These are phyloP conservation scores for Carex sylvatica DNA, from an alignment of 202 grass and related monocot genomes.

Conservation along the genomic window DNA sequence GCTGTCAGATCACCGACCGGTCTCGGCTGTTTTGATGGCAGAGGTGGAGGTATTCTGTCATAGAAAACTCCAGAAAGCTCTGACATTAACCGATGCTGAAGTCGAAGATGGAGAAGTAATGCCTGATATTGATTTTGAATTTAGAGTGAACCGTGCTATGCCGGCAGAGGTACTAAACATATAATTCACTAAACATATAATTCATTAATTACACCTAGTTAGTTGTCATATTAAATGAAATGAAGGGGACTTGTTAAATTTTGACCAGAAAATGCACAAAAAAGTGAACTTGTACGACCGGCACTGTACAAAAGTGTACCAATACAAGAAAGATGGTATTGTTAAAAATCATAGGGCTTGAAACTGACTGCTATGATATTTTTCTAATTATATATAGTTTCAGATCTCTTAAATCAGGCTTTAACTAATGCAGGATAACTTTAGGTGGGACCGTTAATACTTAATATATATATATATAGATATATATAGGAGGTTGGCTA, in stretches of 20 bases:
- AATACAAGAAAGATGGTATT: background rate
- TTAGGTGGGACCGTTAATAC: conserved; percentile 26
- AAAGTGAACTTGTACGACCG: background rate
- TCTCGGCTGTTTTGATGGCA: conserved; percentile 55
- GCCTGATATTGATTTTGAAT: conserved; percentile 54
- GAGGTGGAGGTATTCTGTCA: conserved; percentile 86
- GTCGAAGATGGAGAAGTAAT: conserved; percentile 59
- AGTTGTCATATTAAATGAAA: background rate
- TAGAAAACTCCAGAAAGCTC: conserved; percentile 74
- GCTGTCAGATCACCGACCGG: conserved; percentile 87
- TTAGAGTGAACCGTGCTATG: background rate
- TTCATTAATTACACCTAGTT: background rate
- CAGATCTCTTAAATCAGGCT: background rate
- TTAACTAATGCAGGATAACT: conserved; percentile 20
- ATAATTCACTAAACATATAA: background rate
- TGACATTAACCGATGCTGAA: conserved; percentile 84
- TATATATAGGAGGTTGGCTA: too few relatives aligned
- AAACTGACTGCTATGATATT: background rate
- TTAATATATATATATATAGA: background rate
- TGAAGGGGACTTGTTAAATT: background rate
- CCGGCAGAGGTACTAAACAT: background rate
- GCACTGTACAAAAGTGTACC: background rate
- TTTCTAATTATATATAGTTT: background rate
- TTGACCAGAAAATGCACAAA: background rate
- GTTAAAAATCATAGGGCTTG: background rate